Evolutionary conservation across 2,329 filamentous ascomycete genomes (phyloP).

Genomic region (Dothistroma pini): DNA sequence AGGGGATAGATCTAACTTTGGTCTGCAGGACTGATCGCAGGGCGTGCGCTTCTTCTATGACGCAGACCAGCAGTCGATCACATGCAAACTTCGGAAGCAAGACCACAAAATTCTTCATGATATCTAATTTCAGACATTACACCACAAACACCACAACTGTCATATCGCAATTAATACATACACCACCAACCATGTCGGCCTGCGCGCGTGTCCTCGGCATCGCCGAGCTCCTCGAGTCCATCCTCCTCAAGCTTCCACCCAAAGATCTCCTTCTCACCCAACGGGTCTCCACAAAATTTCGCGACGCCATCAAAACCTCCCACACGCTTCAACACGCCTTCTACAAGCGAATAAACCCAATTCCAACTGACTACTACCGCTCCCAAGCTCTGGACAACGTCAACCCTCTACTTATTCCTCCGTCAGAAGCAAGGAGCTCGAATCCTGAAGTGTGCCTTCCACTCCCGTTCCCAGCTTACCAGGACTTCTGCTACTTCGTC

Average conservation of each 20-base stretch:
- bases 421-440: background rate
- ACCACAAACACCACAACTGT: too few relatives aligned
- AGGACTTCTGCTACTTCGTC: background rate
- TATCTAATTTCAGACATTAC: too few relatives aligned
- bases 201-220: background rate
- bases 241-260: background rate
- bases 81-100: too few relatives aligned
- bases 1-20: too few relatives aligned
- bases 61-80: too few relatives aligned
- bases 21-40: too few relatives aligned
- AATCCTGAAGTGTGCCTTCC: background rate
- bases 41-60: too few relatives aligned
- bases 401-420: background rate
- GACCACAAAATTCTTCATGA: too few relatives aligned
- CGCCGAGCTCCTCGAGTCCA: background rate
- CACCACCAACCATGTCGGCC: background rate
- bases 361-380: background rate
- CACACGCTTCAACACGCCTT: background rate
- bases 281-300: background rate
- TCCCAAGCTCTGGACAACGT: background rate
- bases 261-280: background rate
- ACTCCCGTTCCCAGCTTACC: background rate
- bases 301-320: background rate
- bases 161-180: too few relatives aligned
- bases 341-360: background rate